A percentile compares a stretch with the other conserved stretches of the same genome.
These are phyloP conservation scores for Myxozyma neotropica DNA, from an alignment of 805 yeast species.

Conservation along the genomic window DNA sequence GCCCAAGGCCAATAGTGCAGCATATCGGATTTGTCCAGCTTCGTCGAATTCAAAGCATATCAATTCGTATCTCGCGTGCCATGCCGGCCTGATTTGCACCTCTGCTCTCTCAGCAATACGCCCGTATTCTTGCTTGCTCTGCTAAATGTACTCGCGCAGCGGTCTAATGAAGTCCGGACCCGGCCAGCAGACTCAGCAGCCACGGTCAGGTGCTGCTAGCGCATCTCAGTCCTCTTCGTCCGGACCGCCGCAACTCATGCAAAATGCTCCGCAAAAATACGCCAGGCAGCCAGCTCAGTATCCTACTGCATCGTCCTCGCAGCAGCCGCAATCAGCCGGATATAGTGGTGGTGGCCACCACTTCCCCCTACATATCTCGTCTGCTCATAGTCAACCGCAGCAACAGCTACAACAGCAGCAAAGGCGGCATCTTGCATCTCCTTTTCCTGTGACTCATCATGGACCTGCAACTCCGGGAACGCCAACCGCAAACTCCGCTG, in stretches of 20 bases:
- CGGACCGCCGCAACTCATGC: neutral
- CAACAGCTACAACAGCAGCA: constrained; percentile 19
- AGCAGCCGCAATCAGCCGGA: constrained; percentile 4
- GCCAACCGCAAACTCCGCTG: constrained; percentile 18
- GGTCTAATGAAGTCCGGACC: constrained; percentile 13
- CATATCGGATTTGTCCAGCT: neutral
- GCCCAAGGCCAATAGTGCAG: too few species aligned
- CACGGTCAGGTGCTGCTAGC: neutral
- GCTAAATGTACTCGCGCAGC: constrained; percentile 18
- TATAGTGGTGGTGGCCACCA: neutral
- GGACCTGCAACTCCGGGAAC: constrained; percentile 28
- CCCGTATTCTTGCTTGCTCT: neutral
- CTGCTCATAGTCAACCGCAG: constrained; percentile 15
- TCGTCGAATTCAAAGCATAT: too few species aligned
- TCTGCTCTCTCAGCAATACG: neutral
- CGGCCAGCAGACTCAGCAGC: constrained; percentile 22
- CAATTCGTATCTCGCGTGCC: too few species aligned
- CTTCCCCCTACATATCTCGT: constrained; percentile 4
- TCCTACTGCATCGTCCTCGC: neutral
- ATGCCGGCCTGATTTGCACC: too few species aligned
- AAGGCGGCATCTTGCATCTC: constrained; percentile 29
- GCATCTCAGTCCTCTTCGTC: neutral
- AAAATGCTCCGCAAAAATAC: constrained; percentile 13
- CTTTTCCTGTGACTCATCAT: constrained; percentile 22
- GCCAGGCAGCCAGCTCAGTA: constrained; percentile 9